phyloP scores from a whole-genome alignment of 345 rosid genomes.

The Melaleuca quinquenervia region DNA sequence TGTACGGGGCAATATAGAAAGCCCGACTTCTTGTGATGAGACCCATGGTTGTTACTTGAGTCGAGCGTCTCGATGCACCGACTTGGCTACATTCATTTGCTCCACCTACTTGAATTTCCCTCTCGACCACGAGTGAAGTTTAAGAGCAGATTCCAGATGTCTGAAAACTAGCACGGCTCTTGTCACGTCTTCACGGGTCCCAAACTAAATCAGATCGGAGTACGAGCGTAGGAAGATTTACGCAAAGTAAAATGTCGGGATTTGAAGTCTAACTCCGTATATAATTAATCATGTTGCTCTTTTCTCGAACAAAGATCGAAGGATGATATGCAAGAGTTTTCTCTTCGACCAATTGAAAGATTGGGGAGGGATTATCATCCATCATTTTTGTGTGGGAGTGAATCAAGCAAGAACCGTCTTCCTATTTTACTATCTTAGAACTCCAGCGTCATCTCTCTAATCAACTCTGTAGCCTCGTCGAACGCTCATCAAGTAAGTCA shows the following conservation, averaged over 20 bases:
- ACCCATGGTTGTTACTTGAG: background rate
- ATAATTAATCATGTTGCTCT: background rate
- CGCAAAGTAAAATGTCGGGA: fast-evolving
- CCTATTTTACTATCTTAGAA: background rate
- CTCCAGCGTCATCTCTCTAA: background rate
- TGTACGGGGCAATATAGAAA: background rate
- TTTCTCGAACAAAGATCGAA: background rate
- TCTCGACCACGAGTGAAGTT: background rate
- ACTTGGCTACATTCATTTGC: background rate
- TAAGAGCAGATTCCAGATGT: background rate
- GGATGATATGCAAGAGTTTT: background rate
- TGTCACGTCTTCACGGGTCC: background rate
- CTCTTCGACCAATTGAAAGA: background rate
- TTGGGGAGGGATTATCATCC: background rate
- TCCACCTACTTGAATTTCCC: background rate
- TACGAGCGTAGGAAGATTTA: fast-evolving
- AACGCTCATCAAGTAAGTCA: no score
- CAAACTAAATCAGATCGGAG: background rate
- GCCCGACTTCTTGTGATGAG: background rate
- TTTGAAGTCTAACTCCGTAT: background rate
- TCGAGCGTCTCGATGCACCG: no score
- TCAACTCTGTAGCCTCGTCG: background rate
- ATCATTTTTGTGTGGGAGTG: background rate
- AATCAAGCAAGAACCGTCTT: background rate
- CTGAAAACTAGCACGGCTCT: background rate